phyloP scores from a whole-genome alignment of 1,284 basidiomycete species.

The Pterula multifida region DNA sequence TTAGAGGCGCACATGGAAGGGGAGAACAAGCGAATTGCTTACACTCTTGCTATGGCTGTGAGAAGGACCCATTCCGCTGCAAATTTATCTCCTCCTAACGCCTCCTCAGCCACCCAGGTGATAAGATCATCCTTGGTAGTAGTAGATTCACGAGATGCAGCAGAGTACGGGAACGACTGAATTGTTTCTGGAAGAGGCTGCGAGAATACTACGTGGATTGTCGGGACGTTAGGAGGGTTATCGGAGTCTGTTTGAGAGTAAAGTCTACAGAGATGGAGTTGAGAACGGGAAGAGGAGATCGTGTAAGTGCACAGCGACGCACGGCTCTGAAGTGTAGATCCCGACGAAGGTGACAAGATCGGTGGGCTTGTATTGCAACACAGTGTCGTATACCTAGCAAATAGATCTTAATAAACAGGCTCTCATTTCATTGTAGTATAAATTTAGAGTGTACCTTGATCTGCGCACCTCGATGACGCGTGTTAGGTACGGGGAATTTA shows the following conservation, averaged over 20 bases:
- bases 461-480: slow-evolving; percentile 49
- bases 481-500: slow-evolving; percentile 49
- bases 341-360: slow-evolving; percentile 58
- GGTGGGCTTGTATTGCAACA: slow-evolving; percentile 35
- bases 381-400: slow-evolving; percentile 44
- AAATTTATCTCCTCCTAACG: slow-evolving; percentile 51
- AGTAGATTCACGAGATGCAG: background rate
- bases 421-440: background rate
- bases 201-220: slow-evolving; percentile 56
- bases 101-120: slow-evolving; percentile 57
- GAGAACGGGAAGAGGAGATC: slow-evolving; percentile 3
- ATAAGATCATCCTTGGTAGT: slow-evolving; percentile 33
- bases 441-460: slow-evolving; percentile 56
- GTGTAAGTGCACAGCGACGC: slow-evolving; percentile 17
- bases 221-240: slow-evolving; percentile 33
- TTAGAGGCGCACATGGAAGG: too few species aligned
- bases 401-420: background rate
- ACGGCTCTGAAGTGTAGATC: slow-evolving; percentile 54
- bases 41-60: slow-evolving; percentile 56
- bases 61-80: slow-evolving; percentile 75
- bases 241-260: slow-evolving; percentile 24
- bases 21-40: slow-evolving; percentile 9
- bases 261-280: slow-evolving; percentile 16
- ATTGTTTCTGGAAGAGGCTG: slow-evolving; percentile 26
- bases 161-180: slow-evolving; percentile 25